Evolutionary conservation across 495 filamentous ascomycete species (phyloP).

Genomic region (Friedmanniomyces endolithicus): DNA sequence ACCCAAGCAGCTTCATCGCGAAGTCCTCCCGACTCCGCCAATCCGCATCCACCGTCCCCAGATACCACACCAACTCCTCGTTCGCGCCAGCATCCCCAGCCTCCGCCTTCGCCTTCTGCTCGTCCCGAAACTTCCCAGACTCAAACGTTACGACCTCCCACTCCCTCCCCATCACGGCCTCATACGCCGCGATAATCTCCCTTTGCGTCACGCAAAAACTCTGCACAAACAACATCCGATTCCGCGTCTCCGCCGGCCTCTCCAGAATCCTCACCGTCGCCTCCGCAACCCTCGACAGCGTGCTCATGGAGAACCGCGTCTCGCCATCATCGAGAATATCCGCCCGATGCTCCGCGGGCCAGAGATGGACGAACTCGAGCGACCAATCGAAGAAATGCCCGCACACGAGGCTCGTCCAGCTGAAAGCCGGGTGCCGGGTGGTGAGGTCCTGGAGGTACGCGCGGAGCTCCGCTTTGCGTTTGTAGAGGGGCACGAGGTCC

Average conservation of each 20-base stretch:
- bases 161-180: slow-evolving; percentile 32
- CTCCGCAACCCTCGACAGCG: slow-evolving; percentile 30
- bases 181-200: slow-evolving; percentile 35
- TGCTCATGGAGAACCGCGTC: slow-evolving; percentile 31
- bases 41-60: slow-evolving; percentile 16
- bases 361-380: slow-evolving; percentile 35
- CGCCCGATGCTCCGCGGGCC: slow-evolving; percentile 32
- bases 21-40: slow-evolving; percentile 11
- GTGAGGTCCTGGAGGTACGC: slow-evolving; percentile 33
- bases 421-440: slow-evolving; percentile 32
- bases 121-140: slow-evolving; percentile 20
- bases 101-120: slow-evolving; percentile 13
- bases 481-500: slow-evolving; percentile 32
- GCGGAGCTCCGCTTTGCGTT: slow-evolving; percentile 34
- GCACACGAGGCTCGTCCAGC: slow-evolving; percentile 39
- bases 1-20: slow-evolving; percentile 13
- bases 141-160: slow-evolving; percentile 32
- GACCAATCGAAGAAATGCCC: slow-evolving; percentile 43
- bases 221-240: slow-evolving; percentile 38
- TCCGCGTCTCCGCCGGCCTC: slow-evolving; percentile 33
- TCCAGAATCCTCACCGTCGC: slow-evolving; percentile 33
- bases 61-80: slow-evolving; percentile 15
- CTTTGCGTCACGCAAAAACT: slow-evolving; percentile 36
- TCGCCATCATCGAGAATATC: slow-evolving; percentile 38
- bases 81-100: slow-evolving; percentile 1